These are phyloP conservation scores for Pyrenochaeta sp. DNA, from an alignment of 2,329 filamentous ascomycete genomes.

Conservation along the genomic window DNA sequence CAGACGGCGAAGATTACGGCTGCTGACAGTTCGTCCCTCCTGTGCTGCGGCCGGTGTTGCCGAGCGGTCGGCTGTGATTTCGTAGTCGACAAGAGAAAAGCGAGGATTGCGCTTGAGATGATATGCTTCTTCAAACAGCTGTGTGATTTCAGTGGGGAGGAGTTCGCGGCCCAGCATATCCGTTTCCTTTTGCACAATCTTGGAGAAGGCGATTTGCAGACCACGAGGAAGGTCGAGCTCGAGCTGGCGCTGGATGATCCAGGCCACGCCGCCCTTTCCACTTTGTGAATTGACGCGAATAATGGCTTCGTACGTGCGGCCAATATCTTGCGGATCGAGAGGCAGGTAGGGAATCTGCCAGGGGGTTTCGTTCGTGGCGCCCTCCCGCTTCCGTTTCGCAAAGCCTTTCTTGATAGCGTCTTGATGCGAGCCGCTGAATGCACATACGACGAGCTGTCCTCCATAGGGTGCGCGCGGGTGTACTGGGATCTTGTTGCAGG, in stretches of 20 bases:
- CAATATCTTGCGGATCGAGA: conserved; percentile 91
- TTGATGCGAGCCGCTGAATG: conserved; percentile 91
- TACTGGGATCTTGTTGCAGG: conserved; percentile 93
- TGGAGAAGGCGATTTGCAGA: conserved; percentile 89
- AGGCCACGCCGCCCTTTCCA: conserved; percentile 93
- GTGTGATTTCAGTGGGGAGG: conserved; percentile 80
- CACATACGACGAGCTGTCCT: conserved; percentile 88
- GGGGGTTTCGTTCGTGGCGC: conserved; percentile 67
- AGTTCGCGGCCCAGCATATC: conserved; percentile 86
- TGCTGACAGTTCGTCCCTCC: conserved; percentile 77
- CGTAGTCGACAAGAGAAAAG: conserved; percentile 90
- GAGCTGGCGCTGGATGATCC: conserved; percentile 89
- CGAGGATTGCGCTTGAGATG: conserved; percentile 83
- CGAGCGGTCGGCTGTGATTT: conserved; percentile 84
- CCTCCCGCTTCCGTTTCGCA: conserved; percentile 70
- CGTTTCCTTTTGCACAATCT: conserved; percentile 82
- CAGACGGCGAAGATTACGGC: conserved; percentile 77
- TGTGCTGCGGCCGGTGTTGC: conserved; percentile 73
- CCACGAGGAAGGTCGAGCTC: conserved; percentile 92
- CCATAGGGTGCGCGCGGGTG: conserved; percentile 91
- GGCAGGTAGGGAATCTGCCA: conserved; percentile 95
- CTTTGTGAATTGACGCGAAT: conserved; percentile 97
- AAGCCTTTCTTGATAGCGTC: conserved; percentile 95
- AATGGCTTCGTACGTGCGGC: conserved; percentile 95
- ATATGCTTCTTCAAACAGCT: conserved; percentile 89